Evolutionary conservation across 352 stramenopile genomes (phyloP).

Genomic region (Globisporangium middletonii): DNA sequence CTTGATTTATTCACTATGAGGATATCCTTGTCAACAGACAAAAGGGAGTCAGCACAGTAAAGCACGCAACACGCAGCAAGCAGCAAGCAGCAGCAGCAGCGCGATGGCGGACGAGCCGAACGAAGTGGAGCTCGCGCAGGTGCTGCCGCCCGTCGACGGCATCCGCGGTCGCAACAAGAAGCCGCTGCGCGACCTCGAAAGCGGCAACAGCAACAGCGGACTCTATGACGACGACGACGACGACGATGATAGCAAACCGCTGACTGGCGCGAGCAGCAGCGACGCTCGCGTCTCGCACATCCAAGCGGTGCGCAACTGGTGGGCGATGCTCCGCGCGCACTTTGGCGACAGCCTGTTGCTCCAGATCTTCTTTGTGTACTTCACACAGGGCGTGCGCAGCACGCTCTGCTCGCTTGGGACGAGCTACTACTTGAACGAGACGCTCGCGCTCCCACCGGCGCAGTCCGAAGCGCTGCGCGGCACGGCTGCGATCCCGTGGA

Average conservation of each 20-base stretch:
- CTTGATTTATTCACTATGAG: too few species aligned
- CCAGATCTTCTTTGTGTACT: slow-evolving; percentile 85
- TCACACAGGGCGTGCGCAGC: slow-evolving; percentile 69
- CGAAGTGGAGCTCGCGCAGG: slow-evolving; percentile 14
- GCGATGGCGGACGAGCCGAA: slow-evolving; percentile 33
- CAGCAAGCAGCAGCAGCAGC: background rate
- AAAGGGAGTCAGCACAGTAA: too few species aligned
- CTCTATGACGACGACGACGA: slow-evolving; percentile 12
- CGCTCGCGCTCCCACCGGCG: slow-evolving; percentile 49
- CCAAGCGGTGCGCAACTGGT: slow-evolving; percentile 48
- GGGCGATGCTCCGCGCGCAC: slow-evolving; percentile 48
- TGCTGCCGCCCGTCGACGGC: slow-evolving; percentile 18
- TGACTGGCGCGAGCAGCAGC: slow-evolving; percentile 12
- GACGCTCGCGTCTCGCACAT: slow-evolving; percentile 16
- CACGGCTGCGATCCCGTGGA: slow-evolving; percentile 72
- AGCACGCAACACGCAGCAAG: too few species aligned
- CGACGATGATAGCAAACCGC: slow-evolving; percentile 2
- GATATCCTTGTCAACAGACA: too few species aligned
- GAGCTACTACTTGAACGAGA: slow-evolving; percentile 80
- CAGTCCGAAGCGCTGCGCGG: slow-evolving; percentile 61
- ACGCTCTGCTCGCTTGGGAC: slow-evolving; percentile 71
- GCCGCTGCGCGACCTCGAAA: slow-evolving; percentile 14
- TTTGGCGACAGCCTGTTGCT: slow-evolving; percentile 64
- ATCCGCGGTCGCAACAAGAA: slow-evolving; percentile 65
- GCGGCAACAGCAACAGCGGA: slow-evolving; percentile 9